Percentiles rank a stretch among this genome's conserved stretches.
Evolutionary conservation across 768 basidiomycete species (phyloP).

Genomic region (Tricholoma bakamatsutake): DNA sequence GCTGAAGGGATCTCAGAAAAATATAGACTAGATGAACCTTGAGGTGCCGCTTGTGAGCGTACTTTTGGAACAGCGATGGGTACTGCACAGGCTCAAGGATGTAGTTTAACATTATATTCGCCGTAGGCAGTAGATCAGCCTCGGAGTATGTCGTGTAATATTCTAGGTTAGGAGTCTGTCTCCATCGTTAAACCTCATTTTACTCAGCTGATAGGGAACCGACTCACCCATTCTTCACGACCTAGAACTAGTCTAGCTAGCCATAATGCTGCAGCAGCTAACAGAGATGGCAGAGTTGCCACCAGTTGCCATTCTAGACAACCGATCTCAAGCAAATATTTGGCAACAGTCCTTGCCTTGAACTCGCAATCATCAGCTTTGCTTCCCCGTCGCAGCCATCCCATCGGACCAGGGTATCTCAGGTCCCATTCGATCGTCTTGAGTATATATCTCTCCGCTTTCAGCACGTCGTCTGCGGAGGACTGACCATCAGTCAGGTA

Average conservation of each 20-base stretch:
- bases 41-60: conserved; percentile 81
- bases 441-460: conserved; percentile 85
- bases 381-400: conserved; percentile 82
- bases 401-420: conserved; percentile 82
- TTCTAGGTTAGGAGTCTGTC: conserved; percentile 73
- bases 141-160: conserved; percentile 95
- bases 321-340: conserved; percentile 86
- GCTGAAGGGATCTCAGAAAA: not conserved
- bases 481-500: conserved; percentile 76
- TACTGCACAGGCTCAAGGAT: conserved; percentile 75
- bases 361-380: conserved; percentile 92
- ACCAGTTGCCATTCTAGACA: conserved; percentile 79
- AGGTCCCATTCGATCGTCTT: conserved; percentile 84
- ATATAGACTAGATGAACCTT: conserved; percentile 46
- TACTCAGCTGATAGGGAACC: not conserved
- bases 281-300: conserved; percentile 63
- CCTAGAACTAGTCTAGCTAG: conserved; percentile 74
- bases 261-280: conserved; percentile 86
- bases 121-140: conserved; percentile 76
- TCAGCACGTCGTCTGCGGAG: conserved; percentile 73
- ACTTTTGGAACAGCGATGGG: conserved; percentile 91
- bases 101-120: conserved; percentile 91
- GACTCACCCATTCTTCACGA: conserved; percentile 77
- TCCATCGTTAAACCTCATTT: not conserved
- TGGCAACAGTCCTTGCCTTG: conserved; percentile 79